Evolutionary conservation across 176 grass and related monocot species (phyloP).

Genomic region (Oryza punctata): DNA sequence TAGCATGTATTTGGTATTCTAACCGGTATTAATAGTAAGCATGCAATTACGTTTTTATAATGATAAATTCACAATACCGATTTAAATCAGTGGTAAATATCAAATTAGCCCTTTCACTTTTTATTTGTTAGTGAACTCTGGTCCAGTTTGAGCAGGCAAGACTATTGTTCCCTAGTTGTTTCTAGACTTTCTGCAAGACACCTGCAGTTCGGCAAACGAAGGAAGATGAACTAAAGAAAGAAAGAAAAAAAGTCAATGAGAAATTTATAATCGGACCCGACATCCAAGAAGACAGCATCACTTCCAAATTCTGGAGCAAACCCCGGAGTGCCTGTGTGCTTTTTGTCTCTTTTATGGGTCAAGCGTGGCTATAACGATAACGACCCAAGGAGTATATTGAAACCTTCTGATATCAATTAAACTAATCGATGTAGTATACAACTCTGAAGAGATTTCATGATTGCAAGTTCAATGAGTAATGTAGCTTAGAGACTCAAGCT

Average conservation of each 20-base stretch:
- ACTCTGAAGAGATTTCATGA: neutral
- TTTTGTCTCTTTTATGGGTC: neutral
- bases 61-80: too few relatives aligned
- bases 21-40: too few relatives aligned
- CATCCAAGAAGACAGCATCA: neutral
- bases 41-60: too few relatives aligned
- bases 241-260: neutral
- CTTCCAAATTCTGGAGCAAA: constrained; percentile 16
- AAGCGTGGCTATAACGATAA: neutral
- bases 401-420: neutral
- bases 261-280: neutral
- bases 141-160: too few relatives aligned
- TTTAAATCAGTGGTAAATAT: too few relatives aligned
- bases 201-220: too few relatives aligned
- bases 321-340: neutral
- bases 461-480: neutral
- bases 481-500: too few relatives aligned
- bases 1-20: too few relatives aligned
- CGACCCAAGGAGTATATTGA: neutral
- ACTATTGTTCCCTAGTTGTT: too few relatives aligned
- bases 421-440: neutral
- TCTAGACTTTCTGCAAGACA: too few relatives aligned
- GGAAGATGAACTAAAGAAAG: neutral
- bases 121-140: too few relatives aligned
- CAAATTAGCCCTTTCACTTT: too few relatives aligned